These are phyloP conservation scores for Cladosporium sp. DNA, from an alignment of 2,329 filamentous ascomycete genomes.

Conservation along the genomic window DNA sequence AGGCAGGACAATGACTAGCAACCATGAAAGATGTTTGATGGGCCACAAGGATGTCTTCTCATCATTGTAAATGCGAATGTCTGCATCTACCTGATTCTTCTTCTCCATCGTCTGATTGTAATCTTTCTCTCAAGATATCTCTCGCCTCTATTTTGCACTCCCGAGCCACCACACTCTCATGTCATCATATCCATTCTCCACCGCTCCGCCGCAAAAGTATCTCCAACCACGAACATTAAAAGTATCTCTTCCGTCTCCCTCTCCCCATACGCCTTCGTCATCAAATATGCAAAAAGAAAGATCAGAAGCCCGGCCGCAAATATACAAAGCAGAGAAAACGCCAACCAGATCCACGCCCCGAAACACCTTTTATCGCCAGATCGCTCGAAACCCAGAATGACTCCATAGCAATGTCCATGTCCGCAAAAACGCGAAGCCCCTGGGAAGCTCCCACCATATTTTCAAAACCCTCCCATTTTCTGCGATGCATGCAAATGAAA, in stretches of 20 bases:
- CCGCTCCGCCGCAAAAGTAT: background rate
- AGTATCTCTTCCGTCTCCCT: background rate
- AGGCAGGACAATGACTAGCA: too few relatives aligned
- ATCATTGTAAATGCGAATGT: background rate
- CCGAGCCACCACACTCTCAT: background rate
- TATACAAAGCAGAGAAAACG: background rate
- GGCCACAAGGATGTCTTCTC: background rate
- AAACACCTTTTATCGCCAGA: background rate
- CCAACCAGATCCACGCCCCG: background rate
- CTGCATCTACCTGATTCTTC: background rate
- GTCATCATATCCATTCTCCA: background rate
- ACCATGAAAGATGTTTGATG: background rate
- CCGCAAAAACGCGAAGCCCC: background rate
- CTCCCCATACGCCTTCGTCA: background rate
- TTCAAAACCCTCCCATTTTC: background rate
- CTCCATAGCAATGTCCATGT: background rate
- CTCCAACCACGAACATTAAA: background rate
- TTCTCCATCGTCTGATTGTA: background rate
- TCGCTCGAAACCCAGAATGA: background rate
- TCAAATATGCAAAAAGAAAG: background rate
- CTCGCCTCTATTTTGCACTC: background rate
- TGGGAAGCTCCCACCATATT: background rate
- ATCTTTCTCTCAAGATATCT: background rate
- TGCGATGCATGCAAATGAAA: background rate
- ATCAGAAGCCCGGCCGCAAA: background rate